Conservation (phyloP, 768 basidiomycete genomes). For the Hericium alpestre region DNA sequence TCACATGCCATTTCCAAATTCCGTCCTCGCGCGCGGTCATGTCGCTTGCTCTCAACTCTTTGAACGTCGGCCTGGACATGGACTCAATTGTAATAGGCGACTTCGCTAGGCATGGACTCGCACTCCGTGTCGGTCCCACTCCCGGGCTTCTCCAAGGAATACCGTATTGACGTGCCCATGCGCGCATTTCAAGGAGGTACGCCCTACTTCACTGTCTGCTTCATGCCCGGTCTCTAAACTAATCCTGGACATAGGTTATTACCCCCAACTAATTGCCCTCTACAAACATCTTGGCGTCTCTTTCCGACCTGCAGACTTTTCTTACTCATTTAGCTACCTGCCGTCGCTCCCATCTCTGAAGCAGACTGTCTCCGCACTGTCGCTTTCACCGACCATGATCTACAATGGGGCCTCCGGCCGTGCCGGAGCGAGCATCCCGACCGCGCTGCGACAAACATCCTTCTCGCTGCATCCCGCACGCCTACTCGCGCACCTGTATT, state of each 20-base stretch:
- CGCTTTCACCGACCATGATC: constrained; percentile 34
- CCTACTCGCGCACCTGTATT: constrained; percentile 5
- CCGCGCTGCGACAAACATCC: constrained; percentile 11
- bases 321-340: constrained; percentile 61
- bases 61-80: neutral
- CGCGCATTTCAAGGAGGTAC: constrained; percentile 69
- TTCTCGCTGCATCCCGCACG: constrained; percentile 14
- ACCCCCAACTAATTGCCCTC: constrained; percentile 55
- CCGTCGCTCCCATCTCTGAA: constrained; percentile 15
- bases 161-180: constrained; percentile 73
- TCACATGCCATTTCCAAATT: too few relatives aligned
- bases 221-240: neutral
- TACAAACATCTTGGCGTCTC: constrained; percentile 52
- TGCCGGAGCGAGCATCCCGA: constrained; percentile 43
- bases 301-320: constrained; percentile 48
- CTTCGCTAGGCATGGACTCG: constrained; percentile 58
- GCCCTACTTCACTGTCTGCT: constrained; percentile 11
- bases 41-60: neutral
- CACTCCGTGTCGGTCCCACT: constrained; percentile 40
- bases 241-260: constrained; percentile 43
- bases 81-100: constrained; percentile 27
- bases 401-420: constrained; percentile 56
- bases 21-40: neutral
- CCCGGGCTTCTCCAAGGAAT: constrained; percentile 27
- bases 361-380: neutral